phyloP scores from a whole-genome alignment of 2,329 filamentous ascomycete species.

The Torrubiella hemipterigena region DNA sequence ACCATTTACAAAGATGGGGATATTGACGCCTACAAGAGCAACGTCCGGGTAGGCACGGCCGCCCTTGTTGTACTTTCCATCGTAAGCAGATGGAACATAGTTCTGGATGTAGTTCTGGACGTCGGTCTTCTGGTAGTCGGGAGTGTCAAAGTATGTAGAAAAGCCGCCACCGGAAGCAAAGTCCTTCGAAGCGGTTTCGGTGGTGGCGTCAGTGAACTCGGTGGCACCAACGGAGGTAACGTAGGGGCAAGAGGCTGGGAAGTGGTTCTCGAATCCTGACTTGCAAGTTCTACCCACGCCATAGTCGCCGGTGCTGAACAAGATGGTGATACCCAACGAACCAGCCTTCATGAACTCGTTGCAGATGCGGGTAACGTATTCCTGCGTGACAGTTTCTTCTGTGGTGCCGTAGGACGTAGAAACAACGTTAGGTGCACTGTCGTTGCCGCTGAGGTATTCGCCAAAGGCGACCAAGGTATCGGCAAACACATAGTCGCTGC shows the following conservation, averaged over 20 bases:
- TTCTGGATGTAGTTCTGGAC: constrained; percentile 24
- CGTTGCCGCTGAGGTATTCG: constrained; percentile 1
- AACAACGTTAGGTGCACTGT: constrained; percentile 22
- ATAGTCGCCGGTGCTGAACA: constrained; percentile 25
- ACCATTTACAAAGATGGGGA: not conserved
- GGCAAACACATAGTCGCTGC: constrained; percentile 1
- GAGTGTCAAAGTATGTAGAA: constrained; percentile 33
- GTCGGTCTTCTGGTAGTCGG: constrained; percentile 31
- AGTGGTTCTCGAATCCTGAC: constrained; percentile 23
- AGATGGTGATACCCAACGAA: constrained; percentile 33
- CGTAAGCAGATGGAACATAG: constrained; percentile 22
- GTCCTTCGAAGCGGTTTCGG: constrained; percentile 28
- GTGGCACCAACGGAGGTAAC: constrained; percentile 41
- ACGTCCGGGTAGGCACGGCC: constrained; percentile 34
- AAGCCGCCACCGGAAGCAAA: constrained; percentile 36
- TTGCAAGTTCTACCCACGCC: too few species aligned
- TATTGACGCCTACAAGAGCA: constrained; percentile 9
- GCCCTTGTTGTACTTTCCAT: constrained; percentile 22
- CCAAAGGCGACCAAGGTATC: too few species aligned
- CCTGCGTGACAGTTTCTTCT: constrained; percentile 24
- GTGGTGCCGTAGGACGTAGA: constrained; percentile 42
- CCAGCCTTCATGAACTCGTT: constrained; percentile 44
- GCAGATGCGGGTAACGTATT: constrained; percentile 30
- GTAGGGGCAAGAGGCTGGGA: constrained; percentile 29
- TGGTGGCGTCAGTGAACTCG: constrained; percentile 30